Conservation (phyloP, 2,329 filamentous ascomycete genomes). For the Stachybotrys chlorohalonatus region DNA sequence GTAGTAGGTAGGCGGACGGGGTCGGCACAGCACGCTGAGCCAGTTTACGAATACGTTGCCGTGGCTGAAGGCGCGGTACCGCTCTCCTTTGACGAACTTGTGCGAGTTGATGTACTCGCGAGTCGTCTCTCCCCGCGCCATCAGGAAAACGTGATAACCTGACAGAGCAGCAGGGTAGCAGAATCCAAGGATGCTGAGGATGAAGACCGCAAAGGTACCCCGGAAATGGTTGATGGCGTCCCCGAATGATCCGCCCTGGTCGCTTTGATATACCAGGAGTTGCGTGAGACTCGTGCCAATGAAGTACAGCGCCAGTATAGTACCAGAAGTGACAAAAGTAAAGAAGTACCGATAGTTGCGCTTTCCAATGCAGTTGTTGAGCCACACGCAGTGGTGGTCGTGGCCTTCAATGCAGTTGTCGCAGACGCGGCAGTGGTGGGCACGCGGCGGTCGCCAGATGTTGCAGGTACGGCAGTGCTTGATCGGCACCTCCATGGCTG, state of each 20-base stretch:
- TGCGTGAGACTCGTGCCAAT: constrained; percentile 73
- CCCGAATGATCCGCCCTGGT: constrained; percentile 57
- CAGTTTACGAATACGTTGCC: constrained; percentile 69
- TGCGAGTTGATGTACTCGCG: constrained; percentile 93
- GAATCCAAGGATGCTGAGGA: constrained; percentile 67
- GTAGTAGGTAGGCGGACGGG: constrained; percentile 80
- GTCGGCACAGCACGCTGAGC: constrained; percentile 70
- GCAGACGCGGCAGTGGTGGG: constrained; percentile 92
- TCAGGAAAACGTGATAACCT: constrained; percentile 85
- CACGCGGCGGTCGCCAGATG: constrained; percentile 91
- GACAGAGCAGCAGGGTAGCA: constrained; percentile 77
- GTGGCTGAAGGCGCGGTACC: constrained; percentile 84
- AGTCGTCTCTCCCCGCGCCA: constrained; percentile 86
- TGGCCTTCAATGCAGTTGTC: constrained; percentile 97
- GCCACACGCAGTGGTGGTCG: constrained; percentile 97
- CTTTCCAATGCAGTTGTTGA: constrained; percentile 95
- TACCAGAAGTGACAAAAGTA: constrained; percentile 74
- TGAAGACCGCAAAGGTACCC: constrained; percentile 79
- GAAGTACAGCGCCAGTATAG: constrained; percentile 67
- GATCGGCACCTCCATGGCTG: constrained; percentile 94
- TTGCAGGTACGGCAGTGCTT: constrained; percentile 98
- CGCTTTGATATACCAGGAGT: constrained; percentile 60
- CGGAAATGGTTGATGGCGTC: constrained; percentile 61
- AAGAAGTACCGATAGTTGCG: constrained; percentile 99
- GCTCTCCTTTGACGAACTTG: constrained; percentile 87